Evolutionary conservation across 345 rosid species (phyloP).

Genomic region (Gossypium stocksii): DNA sequence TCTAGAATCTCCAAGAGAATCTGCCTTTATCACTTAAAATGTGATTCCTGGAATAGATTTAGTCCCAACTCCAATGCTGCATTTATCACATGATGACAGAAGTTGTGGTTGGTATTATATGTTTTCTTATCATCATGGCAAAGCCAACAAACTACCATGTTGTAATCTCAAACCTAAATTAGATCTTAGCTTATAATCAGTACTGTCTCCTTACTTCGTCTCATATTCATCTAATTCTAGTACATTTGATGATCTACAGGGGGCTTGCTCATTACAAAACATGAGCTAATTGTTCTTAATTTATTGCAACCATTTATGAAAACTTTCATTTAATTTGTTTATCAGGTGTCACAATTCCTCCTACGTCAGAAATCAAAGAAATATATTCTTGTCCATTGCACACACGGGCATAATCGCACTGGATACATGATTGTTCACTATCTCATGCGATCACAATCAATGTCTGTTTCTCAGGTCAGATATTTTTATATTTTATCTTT

Average conservation of each 20-base stretch:
- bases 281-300: not conserved
- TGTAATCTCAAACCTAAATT: not conserved
- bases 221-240: slow-evolving; percentile 3
- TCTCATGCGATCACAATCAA: slow-evolving; percentile 74
- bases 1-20: not conserved
- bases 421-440: slow-evolving; percentile 95
- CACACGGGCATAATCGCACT: slow-evolving; percentile 97
- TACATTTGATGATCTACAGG: not conserved
- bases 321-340: not conserved
- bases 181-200: not conserved
- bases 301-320: not conserved
- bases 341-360: slow-evolving; percentile 74
- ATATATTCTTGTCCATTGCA: slow-evolving; percentile 90
- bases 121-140: not conserved
- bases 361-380: slow-evolving; percentile 74
- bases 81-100: not conserved
- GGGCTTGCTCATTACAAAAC: not conserved
- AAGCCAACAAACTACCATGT: not conserved
- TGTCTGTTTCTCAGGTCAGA: slow-evolving; percentile 79
- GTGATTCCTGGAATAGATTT: not conserved
- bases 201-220: not conserved
- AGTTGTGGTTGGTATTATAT: not conserved
- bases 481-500: not conserved
- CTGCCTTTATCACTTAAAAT: slow-evolving; percentile 4
- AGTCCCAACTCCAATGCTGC: not conserved